Evolutionary conservation across 2,329 filamentous ascomycete genomes (phyloP).

Genomic region (Phyllosticta citribraziliensis): DNA sequence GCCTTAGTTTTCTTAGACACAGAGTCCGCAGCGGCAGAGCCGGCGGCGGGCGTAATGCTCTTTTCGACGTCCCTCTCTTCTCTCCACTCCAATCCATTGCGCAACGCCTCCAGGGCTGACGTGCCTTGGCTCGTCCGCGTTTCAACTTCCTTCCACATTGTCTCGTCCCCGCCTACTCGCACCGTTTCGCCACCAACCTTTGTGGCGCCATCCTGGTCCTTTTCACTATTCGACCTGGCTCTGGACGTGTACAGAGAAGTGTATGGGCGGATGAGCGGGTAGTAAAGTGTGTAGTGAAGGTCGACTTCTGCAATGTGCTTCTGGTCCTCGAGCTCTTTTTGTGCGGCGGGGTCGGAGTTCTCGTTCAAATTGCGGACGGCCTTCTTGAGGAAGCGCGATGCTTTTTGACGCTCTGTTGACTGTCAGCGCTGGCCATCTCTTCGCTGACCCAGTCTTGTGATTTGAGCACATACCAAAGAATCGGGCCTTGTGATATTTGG

Average conservation of each 20-base stretch:
- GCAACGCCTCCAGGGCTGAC: conserved; percentile 38
- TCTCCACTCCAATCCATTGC: conserved; percentile 38
- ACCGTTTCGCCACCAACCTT: conserved; percentile 17
- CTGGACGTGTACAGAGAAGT: conserved; percentile 43
- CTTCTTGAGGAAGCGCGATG: conserved; percentile 55
- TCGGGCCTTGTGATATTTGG: conserved; percentile 71
- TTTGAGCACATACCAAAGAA: conserved; percentile 63
- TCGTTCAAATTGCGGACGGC: conserved; percentile 47
- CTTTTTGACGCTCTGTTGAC: conserved; percentile 59
- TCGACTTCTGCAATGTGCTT: conserved; percentile 65
- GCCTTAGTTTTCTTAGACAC: background rate
- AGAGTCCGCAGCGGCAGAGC: background rate
- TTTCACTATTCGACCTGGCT: conserved; percentile 20
- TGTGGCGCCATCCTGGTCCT: conserved; percentile 14
- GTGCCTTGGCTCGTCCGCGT: conserved; percentile 50
- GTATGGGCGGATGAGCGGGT: conserved; percentile 62
- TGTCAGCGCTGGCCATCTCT: background rate
- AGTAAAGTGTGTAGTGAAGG: conserved; percentile 64
- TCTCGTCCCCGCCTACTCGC: conserved; percentile 34
- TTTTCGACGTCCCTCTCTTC: background rate
- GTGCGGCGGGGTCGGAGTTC: conserved; percentile 41
- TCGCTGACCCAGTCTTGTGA: conserved; percentile 11
- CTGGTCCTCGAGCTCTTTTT: conserved; percentile 44
- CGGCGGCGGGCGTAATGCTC: background rate
- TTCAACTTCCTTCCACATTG: conserved; percentile 62